These are phyloP conservation scores for Blechomonas ayalai DNA, from an alignment of 208 protist genomes.

Conservation along the genomic window DNA sequence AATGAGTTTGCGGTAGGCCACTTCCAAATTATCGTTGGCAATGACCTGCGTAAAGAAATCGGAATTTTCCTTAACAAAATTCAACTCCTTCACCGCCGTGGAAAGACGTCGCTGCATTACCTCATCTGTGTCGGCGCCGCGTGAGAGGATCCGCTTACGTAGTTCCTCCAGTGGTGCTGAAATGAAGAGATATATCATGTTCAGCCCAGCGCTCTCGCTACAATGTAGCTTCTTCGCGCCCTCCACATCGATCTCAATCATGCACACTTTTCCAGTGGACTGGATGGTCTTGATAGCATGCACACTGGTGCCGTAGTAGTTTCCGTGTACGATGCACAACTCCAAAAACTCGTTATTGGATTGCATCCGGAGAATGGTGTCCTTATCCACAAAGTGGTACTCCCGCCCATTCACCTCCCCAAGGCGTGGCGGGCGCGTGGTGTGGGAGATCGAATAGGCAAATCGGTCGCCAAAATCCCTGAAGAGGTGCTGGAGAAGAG, in stretches of 20 bases:
- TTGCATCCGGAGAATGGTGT: slow-evolving; percentile 61
- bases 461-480: slow-evolving; percentile 58
- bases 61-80: slow-evolving; percentile 55
- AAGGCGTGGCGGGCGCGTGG: slow-evolving; percentile 74
- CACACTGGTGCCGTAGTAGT: slow-evolving; percentile 93
- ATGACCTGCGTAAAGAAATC: slow-evolving; percentile 67
- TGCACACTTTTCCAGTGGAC: slow-evolving; percentile 58
- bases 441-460: slow-evolving; percentile 92
- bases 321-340: slow-evolving; percentile 90
- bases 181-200: slow-evolving; percentile 70
- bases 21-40: slow-evolving; percentile 70
- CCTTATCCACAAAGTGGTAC: slow-evolving; percentile 85
- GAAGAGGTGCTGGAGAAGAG: slow-evolving; percentile 82
- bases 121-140: slow-evolving; percentile 74
- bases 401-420: slow-evolving; percentile 87
- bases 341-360: slow-evolving; percentile 86
- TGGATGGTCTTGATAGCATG: slow-evolving; percentile 70
- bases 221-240: slow-evolving; percentile 70
- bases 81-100: slow-evolving; percentile 71
- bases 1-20: slow-evolving; percentile 48
- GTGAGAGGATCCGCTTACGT: slow-evolving; percentile 58
- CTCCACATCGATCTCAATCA: slow-evolving; percentile 92
- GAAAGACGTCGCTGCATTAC: slow-evolving; percentile 56
- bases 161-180: slow-evolving; percentile 73
- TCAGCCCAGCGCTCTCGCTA: slow-evolving; percentile 17